A percentile compares a stretch with the other conserved stretches of the same genome.
phyloP scores from a whole-genome alignment of 306 rosid species.

The Senna siamea region DNA sequence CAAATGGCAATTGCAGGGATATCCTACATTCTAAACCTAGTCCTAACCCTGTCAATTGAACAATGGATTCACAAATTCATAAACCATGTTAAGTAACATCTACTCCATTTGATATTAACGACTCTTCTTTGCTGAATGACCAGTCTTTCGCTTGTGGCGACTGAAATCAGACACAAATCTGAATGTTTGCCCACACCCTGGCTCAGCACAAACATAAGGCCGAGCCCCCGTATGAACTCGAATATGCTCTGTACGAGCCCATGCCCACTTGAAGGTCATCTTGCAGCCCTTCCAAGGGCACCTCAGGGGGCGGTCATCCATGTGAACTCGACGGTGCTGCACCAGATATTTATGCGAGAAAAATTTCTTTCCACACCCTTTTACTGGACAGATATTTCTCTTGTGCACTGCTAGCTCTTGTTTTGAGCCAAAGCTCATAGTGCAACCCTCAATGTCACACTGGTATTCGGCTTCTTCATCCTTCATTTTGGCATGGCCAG shows the following conservation, averaged over 20 bases:
- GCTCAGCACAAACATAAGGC: conserved; percentile 87
- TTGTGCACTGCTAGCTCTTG: conserved; percentile 82
- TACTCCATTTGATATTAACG: conserved; percentile 47
- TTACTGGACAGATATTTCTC: conserved; percentile 85
- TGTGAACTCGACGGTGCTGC: conserved; percentile 94
- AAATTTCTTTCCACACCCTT: conserved; percentile 99
- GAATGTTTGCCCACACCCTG: conserved; percentile 93
- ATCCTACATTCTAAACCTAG: conserved; percentile 74
- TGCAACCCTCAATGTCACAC: conserved; percentile 94
- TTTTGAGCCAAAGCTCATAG: conserved; percentile 77
- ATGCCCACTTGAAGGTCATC: conserved; percentile 99
- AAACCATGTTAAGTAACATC: conserved; percentile 56
- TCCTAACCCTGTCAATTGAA: conserved; percentile 66
- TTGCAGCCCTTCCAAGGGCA: conserved; percentile 99
- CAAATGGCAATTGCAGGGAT: conserved; percentile 71
- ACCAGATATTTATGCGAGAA: conserved; percentile 98
- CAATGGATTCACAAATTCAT: conserved; percentile 53
- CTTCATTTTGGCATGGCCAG: conserved; percentile 49
- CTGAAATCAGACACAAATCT: conserved; percentile 98
- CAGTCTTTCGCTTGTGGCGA: conserved; percentile 98
- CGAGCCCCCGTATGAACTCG: conserved; percentile 97
- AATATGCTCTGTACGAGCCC: conserved; percentile 99
- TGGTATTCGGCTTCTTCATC: conserved; percentile 65
- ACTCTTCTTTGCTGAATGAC: conserved; percentile 79
- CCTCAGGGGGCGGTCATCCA: conserved; percentile 91